Evolutionary conservation across 441 rosid genomes (phyloP), one percentile per base, ranked within the genome.

Genomic region (Syzygium syzygioides): DNA sequence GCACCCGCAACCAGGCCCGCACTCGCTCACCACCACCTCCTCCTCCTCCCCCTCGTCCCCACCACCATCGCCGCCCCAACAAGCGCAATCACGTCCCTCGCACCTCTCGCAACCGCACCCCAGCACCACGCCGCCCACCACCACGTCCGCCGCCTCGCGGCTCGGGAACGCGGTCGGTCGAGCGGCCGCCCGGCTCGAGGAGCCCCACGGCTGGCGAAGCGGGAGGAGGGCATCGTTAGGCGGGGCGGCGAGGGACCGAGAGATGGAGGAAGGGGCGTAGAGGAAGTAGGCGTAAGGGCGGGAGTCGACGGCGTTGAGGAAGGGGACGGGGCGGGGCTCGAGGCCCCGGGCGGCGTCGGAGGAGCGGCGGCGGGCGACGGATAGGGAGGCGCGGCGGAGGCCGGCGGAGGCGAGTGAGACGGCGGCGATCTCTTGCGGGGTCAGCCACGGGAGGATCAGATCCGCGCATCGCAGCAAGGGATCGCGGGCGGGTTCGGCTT

Each of bases 131-230:
- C 90, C 93, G 85, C 85, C 92, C 89, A 90, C 88, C 89, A 90
- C 88, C 45, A 90, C 5, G 87, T 89, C 87, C 91, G 88, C 86
- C n/a, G 87, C 87, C 30, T 88, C 86, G 5, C 88, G 2, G 50
- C 86, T 71, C 32, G 45, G 30, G 86, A 54, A 4, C 34, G 20
- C 4, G 37, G 26, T 55, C 14, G 28, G 32, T 45, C 68, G 56
- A 53, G 28, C 79, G 62, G 37, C 55, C 41, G 84, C 45, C 80
- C 52, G 50, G 86, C 32, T 64, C 8, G 88, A 57, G 85, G 96
- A 98, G 97, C 96, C 98, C 98, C 98, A 96, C 41, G 91, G 90
- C 85, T 95, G 98, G 76, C 95, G 95, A 7, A 7, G 48, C 1
- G 85, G 86, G 52, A 85, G 91, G 45, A 88, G 86, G 2, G 79